These are phyloP conservation scores for Pythium inflatum DNA, from an alignment of 352 stramenopile genomes.

Conservation along the genomic window DNA sequence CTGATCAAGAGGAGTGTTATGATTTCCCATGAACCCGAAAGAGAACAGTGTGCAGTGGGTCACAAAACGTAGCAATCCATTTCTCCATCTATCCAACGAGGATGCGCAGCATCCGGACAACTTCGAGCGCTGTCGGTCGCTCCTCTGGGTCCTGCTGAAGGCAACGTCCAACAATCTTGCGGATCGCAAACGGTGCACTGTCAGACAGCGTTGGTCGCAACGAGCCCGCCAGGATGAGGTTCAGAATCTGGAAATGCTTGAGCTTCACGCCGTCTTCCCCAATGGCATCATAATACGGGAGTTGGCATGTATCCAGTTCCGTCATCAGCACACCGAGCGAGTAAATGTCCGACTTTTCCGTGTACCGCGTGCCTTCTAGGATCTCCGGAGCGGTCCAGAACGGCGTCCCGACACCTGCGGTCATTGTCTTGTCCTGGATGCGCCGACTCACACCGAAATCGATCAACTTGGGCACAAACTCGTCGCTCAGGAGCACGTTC, in stretches of 20 bases:
- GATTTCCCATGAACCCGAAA: too few relatives aligned
- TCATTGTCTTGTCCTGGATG: slow-evolving; percentile 61
- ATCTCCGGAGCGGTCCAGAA: slow-evolving; percentile 71
- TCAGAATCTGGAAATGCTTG: slow-evolving; percentile 62
- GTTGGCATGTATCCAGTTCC: slow-evolving; percentile 72
- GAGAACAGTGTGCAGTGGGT: too few relatives aligned
- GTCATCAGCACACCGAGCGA: slow-evolving; percentile 74
- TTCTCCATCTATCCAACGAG: neutral
- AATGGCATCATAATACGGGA: slow-evolving; percentile 67
- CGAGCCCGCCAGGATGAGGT: slow-evolving; percentile 59
- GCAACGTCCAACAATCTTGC: slow-evolving; percentile 56
- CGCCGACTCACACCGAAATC: slow-evolving; percentile 63
- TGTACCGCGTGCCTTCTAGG: slow-evolving; percentile 67
- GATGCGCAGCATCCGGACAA: slow-evolving; percentile 22
- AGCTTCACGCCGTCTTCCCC: slow-evolving; percentile 33
- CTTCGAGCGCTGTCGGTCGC: slow-evolving; percentile 52
- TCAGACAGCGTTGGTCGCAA: slow-evolving; percentile 58
- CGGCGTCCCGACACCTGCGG: slow-evolving; percentile 52
- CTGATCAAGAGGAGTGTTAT: too few relatives aligned
- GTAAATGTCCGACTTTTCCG: slow-evolving; percentile 80
- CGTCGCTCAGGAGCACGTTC: slow-evolving; percentile 75
- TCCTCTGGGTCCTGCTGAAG: slow-evolving; percentile 54
- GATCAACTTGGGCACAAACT: slow-evolving; percentile 49
- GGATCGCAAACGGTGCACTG: slow-evolving; percentile 58
- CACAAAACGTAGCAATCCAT: too few relatives aligned